Base-by-base conservation (phyloP, 176 grass and related monocot genomes). In the Zoysia japonica region DNA sequence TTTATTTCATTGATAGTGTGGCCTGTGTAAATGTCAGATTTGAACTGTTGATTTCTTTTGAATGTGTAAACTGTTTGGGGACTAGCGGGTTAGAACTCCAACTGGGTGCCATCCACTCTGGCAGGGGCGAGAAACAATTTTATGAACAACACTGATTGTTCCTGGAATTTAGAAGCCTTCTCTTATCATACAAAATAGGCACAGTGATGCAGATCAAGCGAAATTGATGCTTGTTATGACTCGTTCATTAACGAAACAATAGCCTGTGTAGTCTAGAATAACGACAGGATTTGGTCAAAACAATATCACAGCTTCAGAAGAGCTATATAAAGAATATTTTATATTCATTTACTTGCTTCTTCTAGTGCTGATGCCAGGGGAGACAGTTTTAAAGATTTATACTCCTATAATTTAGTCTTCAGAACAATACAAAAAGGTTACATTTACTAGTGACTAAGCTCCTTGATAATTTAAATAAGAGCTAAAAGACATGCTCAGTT, bases 351-450 rank as follows among this genome's bases (percentile, higher is more conserved):
- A 67, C 65, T 81, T 66, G 36, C 71, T 85, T 88, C 64, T 44
- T 72, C 66, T 67, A 66, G 49, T 41, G 49, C 69, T n/a, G 5
- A 70, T 82, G 77, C 43, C 55, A 65, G 28, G 9, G 28, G 72
- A 76, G 76, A 47, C 57, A 62, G 15, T 62, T n/a, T 78, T 28
- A 28, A 28, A 28, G 44, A 78, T 77, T 85, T 77, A 89, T 89
- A 81, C 71, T 85, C 71, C 82, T 89, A 85, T 64, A 85, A 46
- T 82, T 89, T 71, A 77, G 67, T 77, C 72, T 85, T 77, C 14
- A 81, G 66, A 9, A 72, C 77, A 76, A 57, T 53, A 81, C 44
- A 72, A 53, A 60, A 72, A 49, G 41, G 82, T 85, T 67, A 82
- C 87, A 89, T 81, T 47, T 71, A 85, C 71, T 77, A 81, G 41